Evolutionary conservation across 2,329 filamentous ascomycete genomes (phyloP), one percentile per base, ranked within the genome.

Genomic region (Microcyclospora tardicrescens): DNA sequence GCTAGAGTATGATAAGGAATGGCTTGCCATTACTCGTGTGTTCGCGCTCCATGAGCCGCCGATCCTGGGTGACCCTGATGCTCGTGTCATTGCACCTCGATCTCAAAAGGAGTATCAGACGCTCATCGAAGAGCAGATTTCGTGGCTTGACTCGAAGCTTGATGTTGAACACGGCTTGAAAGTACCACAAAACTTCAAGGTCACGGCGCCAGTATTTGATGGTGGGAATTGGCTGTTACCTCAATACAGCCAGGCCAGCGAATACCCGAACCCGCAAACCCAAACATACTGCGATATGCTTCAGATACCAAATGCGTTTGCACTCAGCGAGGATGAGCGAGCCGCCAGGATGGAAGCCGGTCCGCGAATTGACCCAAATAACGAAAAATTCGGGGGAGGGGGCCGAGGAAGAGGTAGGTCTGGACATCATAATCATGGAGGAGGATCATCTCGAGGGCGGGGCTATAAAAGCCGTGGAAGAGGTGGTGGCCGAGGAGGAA

Each of bases 221-320:
- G 47, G 49, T 15, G 51, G 50, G 13, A 41, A 53, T 28, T 30
- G 8, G 44, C 40, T 39, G 48, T 33, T 50, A 33, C 46, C 48
- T 12, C 42, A 53, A 34, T 58, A 57, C 30, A 43, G 48, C 37
- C 44, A 41, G 12, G 46, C 53, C 4, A 65, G 68, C 1, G 87
- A 95, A 61, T 89, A 89, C 57, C 84, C 77, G 3, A 96, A 91
- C 54, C 79, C 81, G 10, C 89, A 96, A 62, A 96, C 86, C 6
- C 67, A 66, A n/a, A 62, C 68, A 2, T 96, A 89, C 56, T 98
- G 91, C 60, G 66, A 78, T 40, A 62, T 96, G 39, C 52, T 96
- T 1, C 77, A 73, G 8, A 77, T 98, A 28, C 64, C 73, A 5
- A 93, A 96, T 57, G 68, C 78, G 9, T 93, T 79, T 67, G 70